Evolutionary conservation across 345 rosid genomes (phyloP), one percentile per base, ranked within the genome.

Genomic region (Eucalyptus sp.): DNA sequence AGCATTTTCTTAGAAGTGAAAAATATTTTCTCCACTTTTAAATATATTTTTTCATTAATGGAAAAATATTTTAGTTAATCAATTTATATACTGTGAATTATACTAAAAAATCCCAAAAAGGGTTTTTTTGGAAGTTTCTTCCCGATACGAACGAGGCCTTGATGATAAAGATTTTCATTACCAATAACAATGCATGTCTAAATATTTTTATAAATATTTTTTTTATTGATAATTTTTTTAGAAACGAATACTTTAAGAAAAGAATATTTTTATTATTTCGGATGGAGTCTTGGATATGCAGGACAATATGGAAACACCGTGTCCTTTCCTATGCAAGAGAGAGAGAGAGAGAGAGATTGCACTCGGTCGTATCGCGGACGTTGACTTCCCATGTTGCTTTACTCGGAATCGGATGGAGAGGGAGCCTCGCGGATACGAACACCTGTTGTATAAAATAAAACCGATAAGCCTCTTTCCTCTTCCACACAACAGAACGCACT

Each of bases 131-230:
- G 62, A 10, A 56, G 27, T 27, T 56, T 22, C 6, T 9, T 22
- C 24, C 1, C n/a, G n/a, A n/a, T n/a, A n/a, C 13, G 62, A 56
- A 22, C 1, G 9, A 56, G 11, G 5, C 27, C 2, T 7, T 56
- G 4, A 56, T 56, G 5, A 56, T 24, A 20, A 56, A 54, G 2
- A 8, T 8, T 54, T 56, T 1, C 12, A 56, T 56, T 10, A 24
- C 10, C 6, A 0, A 56, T 22, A 8, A 24, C 0, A 56, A 4
- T 56, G 4, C 3, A 56, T 56, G 29, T 56, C 0, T 52, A 52
- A 7, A 52, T 52, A 7, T 52, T 52, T 52, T 3, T 52, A 2
- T 52, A 52, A 52, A 3, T 7, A 7, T 2, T 52, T 24, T 24
- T 10, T 56, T 22, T 56, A 56, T 24, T 56, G 13, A 56, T 56